These are phyloP conservation scores for Nitzschia sp. DNA, from an alignment of 108 stramenopile genomes.

Conservation along the genomic window DNA sequence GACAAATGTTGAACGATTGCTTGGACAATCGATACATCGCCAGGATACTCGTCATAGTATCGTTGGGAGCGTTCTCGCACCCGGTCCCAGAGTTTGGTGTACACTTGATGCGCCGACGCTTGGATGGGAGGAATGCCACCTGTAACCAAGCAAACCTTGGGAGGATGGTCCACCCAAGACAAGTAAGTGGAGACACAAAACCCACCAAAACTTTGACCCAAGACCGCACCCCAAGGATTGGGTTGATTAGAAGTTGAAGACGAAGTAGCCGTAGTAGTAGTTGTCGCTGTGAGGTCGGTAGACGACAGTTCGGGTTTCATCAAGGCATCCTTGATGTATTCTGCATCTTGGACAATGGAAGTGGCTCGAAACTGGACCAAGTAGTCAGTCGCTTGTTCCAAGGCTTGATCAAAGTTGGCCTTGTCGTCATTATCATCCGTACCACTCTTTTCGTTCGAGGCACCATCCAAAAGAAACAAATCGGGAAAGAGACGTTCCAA, in stretches of 20 bases:
- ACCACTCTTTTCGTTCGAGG: constrained; percentile 2
- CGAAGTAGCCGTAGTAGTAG: not conserved
- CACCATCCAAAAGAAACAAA: constrained; percentile 65
- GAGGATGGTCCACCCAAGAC: constrained; percentile 64
- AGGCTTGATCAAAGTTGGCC: constrained; percentile 34
- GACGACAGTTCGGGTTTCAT: constrained; percentile 19
- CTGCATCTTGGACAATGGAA: constrained; percentile 87
- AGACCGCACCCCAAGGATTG: constrained; percentile 71
- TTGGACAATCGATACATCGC: constrained; percentile 75
- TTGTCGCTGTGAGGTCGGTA: no score
- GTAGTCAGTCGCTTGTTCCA: constrained; percentile 64
- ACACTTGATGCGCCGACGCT: constrained; percentile 65
- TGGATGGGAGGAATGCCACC: constrained; percentile 91
- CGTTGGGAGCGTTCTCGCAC: constrained; percentile 69
- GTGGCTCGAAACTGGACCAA: constrained; percentile 86
- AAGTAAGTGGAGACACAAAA: constrained; percentile 92
- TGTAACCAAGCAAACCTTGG: constrained; percentile 74
- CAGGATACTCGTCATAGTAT: constrained; percentile 91
- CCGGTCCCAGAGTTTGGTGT: constrained; percentile 71
- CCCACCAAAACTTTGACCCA: constrained; percentile 94
- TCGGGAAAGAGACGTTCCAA: constrained; percentile 73
- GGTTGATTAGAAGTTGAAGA: not conserved
- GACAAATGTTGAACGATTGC: constrained; percentile 63
- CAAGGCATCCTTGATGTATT: constrained; percentile 75
- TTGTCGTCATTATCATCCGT: constrained; percentile 12